These are phyloP conservation scores for Steccherinum ochraceum DNA, from an alignment of 768 basidiomycete genomes.

Conservation along the genomic window DNA sequence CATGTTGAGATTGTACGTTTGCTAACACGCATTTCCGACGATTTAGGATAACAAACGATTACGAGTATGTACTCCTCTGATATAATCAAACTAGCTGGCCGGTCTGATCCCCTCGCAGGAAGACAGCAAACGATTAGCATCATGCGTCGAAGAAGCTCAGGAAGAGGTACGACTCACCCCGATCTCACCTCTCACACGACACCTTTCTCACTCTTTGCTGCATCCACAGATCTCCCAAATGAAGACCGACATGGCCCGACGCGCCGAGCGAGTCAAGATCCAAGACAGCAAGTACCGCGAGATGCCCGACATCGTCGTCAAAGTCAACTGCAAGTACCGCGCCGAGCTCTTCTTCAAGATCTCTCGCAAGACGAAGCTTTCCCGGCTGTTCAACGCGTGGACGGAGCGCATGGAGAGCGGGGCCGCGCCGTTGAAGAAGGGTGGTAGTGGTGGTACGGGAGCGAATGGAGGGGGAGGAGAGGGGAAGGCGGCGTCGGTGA, in stretches of 20 bases:
- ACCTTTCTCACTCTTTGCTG: background rate
- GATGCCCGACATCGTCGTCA: conserved; percentile 86
- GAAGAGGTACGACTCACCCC: conserved; percentile 54
- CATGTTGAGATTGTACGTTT: conserved; percentile 12
- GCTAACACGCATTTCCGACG: background rate
- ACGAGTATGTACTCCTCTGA: conserved; percentile 43
- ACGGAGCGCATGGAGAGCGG: conserved; percentile 75
- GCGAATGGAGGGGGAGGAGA: background rate
- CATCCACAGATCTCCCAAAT: conserved; percentile 59
- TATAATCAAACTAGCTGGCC: background rate
- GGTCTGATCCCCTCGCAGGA: conserved; percentile 47
- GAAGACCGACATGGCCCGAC: conserved; percentile 77
- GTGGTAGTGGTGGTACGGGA: background rate
- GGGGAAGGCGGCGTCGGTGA: background rate
- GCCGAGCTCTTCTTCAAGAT: conserved; percentile 92
- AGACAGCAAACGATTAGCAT: conserved; percentile 74
- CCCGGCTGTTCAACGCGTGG: conserved; percentile 81
- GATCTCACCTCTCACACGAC: background rate
- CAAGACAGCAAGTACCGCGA: conserved; percentile 80
- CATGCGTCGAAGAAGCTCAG: conserved; percentile 81
- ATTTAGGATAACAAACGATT: conserved; percentile 85
- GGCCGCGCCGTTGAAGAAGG: conserved; percentile 5
- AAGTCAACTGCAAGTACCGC: conserved; percentile 83
- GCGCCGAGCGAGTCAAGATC: conserved; percentile 69
- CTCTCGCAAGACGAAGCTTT: conserved; percentile 82